phyloP scores from a whole-genome alignment of 352 stramenopile species.

The Phytophthora pistaciae region DNA sequence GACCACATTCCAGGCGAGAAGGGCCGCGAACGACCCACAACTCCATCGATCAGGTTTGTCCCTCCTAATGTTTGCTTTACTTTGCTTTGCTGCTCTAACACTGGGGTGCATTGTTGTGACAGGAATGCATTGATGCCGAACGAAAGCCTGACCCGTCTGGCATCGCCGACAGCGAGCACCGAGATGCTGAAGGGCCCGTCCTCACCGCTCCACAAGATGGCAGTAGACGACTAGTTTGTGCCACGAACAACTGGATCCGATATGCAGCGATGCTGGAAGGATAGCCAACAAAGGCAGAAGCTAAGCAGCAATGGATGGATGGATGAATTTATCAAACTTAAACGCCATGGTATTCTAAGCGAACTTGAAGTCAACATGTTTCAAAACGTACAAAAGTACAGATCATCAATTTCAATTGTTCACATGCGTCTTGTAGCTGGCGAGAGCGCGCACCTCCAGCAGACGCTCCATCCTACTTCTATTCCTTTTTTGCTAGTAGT shows the following conservation, averaged over 20 bases:
- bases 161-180: constrained; percentile 37
- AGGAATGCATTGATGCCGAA: constrained; percentile 66
- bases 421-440: constrained; percentile 26
- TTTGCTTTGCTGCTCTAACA: neutral
- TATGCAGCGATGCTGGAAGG: neutral
- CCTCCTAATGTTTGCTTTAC: neutral
- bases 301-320: neutral
- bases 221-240: constrained; percentile 42
- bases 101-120: neutral
- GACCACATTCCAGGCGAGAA: constrained; percentile 78
- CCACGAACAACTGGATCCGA: too few species aligned
- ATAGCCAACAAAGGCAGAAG: neutral
- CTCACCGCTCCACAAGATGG: constrained; percentile 60
- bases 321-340: neutral
- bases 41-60: constrained; percentile 65
- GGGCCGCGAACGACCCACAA: constrained; percentile 71
- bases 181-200: constrained; percentile 47
- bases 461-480: constrained; percentile 32
- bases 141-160: constrained; percentile 43
- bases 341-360: too few species aligned
- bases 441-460: constrained; percentile 2
- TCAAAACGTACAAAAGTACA: constrained; percentile 18
- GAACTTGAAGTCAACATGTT: too few species aligned
- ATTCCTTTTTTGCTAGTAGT: constrained; percentile 29
- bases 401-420: constrained; percentile 35